Conservation (phyloP, 2,329 filamentous ascomycete genomes). For the Lasiodiplodia hormozganensis region DNA sequence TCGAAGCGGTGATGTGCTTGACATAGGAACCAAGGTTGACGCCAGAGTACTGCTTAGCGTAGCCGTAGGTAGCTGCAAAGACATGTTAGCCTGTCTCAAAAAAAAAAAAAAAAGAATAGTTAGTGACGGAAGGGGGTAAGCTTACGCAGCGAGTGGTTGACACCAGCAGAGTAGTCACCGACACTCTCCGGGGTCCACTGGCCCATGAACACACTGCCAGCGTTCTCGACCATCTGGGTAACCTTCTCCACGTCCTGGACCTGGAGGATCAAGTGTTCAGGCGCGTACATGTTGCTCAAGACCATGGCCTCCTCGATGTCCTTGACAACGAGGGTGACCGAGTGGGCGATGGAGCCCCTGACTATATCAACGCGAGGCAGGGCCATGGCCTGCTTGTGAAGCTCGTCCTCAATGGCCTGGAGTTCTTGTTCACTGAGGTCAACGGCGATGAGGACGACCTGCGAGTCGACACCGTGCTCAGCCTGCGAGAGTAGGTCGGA, state of each 20-base stretch:
- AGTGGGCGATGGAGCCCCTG: constrained; percentile 87
- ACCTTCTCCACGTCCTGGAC: constrained; percentile 76
- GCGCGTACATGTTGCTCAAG: constrained; percentile 92
- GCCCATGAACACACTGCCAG: constrained; percentile 94
- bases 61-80: constrained; percentile 85
- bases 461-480: constrained; percentile 94
- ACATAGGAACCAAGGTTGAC: constrained; percentile 96
- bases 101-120: background rate
- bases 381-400: constrained; percentile 84
- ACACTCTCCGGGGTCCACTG: constrained; percentile 98
- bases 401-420: constrained; percentile 85
- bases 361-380: constrained; percentile 94
- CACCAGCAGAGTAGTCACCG: constrained; percentile 95
- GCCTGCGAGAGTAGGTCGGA: constrained; percentile 94
- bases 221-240: constrained; percentile 85
- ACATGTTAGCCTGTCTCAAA: background rate
- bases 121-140: background rate
- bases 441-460: constrained; percentile 89
- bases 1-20: constrained; percentile 96
- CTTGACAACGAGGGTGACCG: constrained; percentile 79
- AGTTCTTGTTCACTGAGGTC: constrained; percentile 77
- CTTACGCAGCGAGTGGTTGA: constrained; percentile 97
- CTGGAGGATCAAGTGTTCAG: constrained; percentile 95
- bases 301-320: constrained; percentile 78
- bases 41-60: constrained; percentile 97